Percentiles rank a stretch among this genome's conserved stretches.
Evolutionary conservation across 2,329 filamentous ascomycete species (phyloP).

Genomic region (Aspergillus chevalieri): DNA sequence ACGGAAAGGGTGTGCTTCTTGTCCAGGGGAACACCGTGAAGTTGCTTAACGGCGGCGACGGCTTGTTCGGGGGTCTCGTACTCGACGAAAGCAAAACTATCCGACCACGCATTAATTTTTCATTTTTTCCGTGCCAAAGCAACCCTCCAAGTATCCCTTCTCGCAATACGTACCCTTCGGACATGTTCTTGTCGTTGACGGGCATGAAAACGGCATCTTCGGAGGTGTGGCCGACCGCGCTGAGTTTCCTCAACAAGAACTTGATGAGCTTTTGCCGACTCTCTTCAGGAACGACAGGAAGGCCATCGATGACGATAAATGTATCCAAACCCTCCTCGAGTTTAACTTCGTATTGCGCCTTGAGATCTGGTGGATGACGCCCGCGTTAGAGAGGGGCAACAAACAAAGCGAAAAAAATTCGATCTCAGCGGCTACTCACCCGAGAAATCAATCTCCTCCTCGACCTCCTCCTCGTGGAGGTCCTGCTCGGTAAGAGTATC

Average conservation of each 20-base stretch:
- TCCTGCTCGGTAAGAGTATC: slow-evolving; percentile 88
- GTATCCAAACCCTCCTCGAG: slow-evolving; percentile 93
- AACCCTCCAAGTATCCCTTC: neutral
- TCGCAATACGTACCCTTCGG: slow-evolving; percentile 62
- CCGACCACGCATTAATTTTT: slow-evolving; percentile 12
- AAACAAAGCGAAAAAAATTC: slow-evolving; percentile 1
- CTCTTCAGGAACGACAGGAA: slow-evolving; percentile 81
- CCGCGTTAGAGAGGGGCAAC: slow-evolving; percentile 22
- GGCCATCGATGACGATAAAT: slow-evolving; percentile 92
- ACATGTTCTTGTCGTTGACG: slow-evolving; percentile 77
- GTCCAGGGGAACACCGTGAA: slow-evolving; percentile 82
- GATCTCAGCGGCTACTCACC: slow-evolving; percentile 32
- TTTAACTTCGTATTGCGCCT: slow-evolving; percentile 91
- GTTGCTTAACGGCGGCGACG: slow-evolving; percentile 76
- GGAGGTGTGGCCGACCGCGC: slow-evolving; percentile 72
- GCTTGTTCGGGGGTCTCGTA: slow-evolving; percentile 89
- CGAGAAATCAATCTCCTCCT: slow-evolving; percentile 90
- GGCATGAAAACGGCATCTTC: slow-evolving; percentile 94
- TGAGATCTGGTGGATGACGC: slow-evolving; percentile 56
- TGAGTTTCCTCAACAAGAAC: slow-evolving; percentile 90
- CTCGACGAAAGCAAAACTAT: slow-evolving; percentile 92
- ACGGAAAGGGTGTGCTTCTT: slow-evolving; percentile 93
- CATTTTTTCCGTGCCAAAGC: slow-evolving; percentile 2
- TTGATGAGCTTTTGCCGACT: slow-evolving; percentile 93
- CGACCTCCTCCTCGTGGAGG: slow-evolving; percentile 73